These are phyloP conservation scores for Lippia alba DNA, from an alignment of 305 asterid genomes.

Conservation along the genomic window DNA sequence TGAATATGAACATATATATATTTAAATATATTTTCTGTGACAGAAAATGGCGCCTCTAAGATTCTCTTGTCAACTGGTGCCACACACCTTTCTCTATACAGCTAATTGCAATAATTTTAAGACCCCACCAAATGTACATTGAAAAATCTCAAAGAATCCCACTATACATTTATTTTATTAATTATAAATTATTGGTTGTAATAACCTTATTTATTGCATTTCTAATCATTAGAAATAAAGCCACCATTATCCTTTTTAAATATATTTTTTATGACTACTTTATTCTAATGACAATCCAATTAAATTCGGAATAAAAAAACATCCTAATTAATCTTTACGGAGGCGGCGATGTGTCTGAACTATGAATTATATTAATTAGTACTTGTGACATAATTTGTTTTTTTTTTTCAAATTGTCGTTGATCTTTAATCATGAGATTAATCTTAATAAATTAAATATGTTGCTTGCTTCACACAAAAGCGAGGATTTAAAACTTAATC, in stretches of 20 bases:
- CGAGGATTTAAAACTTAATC: background rate
- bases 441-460: background rate
- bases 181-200: too few relatives aligned
- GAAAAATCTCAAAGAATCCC: conserved; percentile 19
- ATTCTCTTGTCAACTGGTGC: background rate
- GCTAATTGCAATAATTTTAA: conserved; percentile 18
- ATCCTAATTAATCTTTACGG: background rate
- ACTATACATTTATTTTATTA: background rate
- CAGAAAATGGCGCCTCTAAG: background rate
- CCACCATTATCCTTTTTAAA: background rate
- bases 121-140: conserved; percentile 10
- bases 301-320: background rate
- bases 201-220: background rate
- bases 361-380: too few relatives aligned
- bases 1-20: background rate
- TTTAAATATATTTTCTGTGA: background rate
- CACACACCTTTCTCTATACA: conserved; percentile 5
- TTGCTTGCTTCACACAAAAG: conserved; percentile 9
- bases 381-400: background rate
- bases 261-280: background rate
- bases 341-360: background rate
- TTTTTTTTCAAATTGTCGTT: background rate
- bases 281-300: background rate
- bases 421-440: background rate
- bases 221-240: conserved; percentile 6